A percentile compares a stretch with the other conserved stretches of the same genome.
These are phyloP conservation scores for Xylariaceae sp. DNA, from an alignment of 2,329 filamentous ascomycete genomes.

Conservation along the genomic window DNA sequence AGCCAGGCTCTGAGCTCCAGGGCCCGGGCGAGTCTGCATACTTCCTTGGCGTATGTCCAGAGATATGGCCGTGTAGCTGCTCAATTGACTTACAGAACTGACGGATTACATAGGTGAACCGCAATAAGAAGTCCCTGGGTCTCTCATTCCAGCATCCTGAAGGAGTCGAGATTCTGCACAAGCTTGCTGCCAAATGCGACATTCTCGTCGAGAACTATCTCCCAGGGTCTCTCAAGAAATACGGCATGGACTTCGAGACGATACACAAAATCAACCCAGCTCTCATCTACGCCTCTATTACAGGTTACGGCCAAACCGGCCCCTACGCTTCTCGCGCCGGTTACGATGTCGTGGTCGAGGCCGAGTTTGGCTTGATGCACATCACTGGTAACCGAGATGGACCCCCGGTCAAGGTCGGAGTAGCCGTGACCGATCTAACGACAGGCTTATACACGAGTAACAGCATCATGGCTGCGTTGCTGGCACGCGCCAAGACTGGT, in stretches of 20 bases:
- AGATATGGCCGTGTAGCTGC: background rate
- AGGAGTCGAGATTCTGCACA: conserved; percentile 82
- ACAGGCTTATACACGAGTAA: conserved; percentile 95
- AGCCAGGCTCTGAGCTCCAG: conserved; percentile 49
- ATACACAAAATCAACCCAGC: conserved; percentile 75
- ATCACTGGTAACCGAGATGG: conserved; percentile 87
- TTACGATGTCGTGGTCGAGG: conserved; percentile 99
- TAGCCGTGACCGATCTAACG: conserved; percentile 92
- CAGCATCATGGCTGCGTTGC: conserved; percentile 85
- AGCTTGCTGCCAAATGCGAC: conserved; percentile 77
- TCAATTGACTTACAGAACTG: conserved; percentile 8
- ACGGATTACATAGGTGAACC: conserved; percentile 62
- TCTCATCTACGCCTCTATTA: conserved; percentile 93
- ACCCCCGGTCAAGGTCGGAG: conserved; percentile 92
- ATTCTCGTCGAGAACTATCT: conserved; percentile 97
- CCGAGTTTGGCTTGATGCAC: conserved; percentile 97
- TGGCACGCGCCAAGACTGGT: conserved; percentile 68
- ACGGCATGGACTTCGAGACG: conserved; percentile 80
- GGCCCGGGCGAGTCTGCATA: conserved; percentile 92
- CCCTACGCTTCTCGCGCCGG: conserved; percentile 83
- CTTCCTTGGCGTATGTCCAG: conserved; percentile 69
- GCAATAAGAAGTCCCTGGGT: conserved; percentile 92
- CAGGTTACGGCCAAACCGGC: conserved; percentile 92
- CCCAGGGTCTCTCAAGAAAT: conserved; percentile 83
- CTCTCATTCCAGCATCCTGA: conserved; percentile 83